Percentiles rank a stretch among this genome's conserved stretches.
Conservation (phyloP, 2,329 filamentous ascomycete genomes). For the Nothopassalora personata region DNA sequence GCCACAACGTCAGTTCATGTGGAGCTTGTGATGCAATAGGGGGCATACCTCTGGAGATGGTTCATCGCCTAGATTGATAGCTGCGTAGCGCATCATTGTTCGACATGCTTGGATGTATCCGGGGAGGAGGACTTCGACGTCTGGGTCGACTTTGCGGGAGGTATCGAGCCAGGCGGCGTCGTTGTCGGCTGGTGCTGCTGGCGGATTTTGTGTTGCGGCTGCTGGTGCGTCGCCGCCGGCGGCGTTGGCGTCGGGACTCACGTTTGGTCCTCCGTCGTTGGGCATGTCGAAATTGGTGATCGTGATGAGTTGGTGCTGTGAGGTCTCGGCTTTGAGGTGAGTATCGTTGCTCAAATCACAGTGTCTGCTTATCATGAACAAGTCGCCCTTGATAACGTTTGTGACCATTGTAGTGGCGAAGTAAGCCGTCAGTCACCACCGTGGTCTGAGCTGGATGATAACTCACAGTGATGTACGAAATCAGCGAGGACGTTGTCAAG, state of each 20-base stretch:
- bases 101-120: neutral
- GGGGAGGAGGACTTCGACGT: neutral
- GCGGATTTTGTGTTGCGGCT: neutral
- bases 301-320: too few species aligned
- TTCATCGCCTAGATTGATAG: neutral
- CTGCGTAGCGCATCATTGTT: neutral
- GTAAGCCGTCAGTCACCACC: neutral
- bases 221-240: neutral
- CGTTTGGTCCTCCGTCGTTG: too few species aligned
- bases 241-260: neutral
- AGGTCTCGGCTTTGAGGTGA: too few species aligned
- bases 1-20: too few species aligned
- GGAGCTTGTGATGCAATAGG: too few species aligned
- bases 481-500: neutral
- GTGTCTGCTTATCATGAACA: too few species aligned
- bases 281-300: too few species aligned
- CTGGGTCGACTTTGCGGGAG: neutral
- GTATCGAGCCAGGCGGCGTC: neutral
- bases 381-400: neutral
- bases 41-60: neutral
- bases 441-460: neutral
- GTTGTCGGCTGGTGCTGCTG: neutral
- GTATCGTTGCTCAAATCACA: too few species aligned
- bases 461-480: neutral
- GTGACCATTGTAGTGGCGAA: neutral